Base-by-base conservation (phyloP, 805 yeast genomes). In the Komagataella pseudopastoris region DNA sequence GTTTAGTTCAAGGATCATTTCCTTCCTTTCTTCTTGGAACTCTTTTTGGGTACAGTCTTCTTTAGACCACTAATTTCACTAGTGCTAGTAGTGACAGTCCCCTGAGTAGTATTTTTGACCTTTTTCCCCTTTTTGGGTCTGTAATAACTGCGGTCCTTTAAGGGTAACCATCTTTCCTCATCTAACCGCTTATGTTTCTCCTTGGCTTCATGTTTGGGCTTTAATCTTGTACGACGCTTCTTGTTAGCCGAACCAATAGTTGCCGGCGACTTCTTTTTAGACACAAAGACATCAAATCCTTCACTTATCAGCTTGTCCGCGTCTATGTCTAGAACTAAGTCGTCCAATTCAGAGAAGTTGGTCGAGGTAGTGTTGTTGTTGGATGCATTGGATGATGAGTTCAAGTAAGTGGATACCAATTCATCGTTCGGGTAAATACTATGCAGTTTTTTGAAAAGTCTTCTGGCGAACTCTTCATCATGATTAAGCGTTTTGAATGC, bases 131-230 rank as follows among this genome's bases (percentile, higher is more conserved):
- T 81, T 62, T 86, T 84, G 12, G 95, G 87, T 65, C 80, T 87
- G 69, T 85, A 89, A 59, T 82, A 79, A 6, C 89, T 77, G 64
- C 98, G 79, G 62, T 90, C 95, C 62, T 81, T 85, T 74, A 85
- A 59, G 20, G 96, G 95, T 50, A 91, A 66, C 98, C 98, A 90
- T 68, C 97, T 83, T 65, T 90, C 97, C 16, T 78, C 76, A 58
- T 83, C 85, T 3, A 77, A 70, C 20, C 54, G 54, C 53, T 61
- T 51, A 52, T 59, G 59, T 47, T 52, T 55, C 44, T 57, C 58
- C 52, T 59, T 64, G 46, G 61, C 63, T 14, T 59, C 54, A 55
- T 57, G 63, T 50, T 59, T 63, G 5, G 63, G 62, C 24, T 57
- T 62, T 22, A 60, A 56, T 57, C 64, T 61, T 47, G 51, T 55